Conservation (phyloP, 768 basidiomycete species). For the Hypholoma sublateritium region DNA sequence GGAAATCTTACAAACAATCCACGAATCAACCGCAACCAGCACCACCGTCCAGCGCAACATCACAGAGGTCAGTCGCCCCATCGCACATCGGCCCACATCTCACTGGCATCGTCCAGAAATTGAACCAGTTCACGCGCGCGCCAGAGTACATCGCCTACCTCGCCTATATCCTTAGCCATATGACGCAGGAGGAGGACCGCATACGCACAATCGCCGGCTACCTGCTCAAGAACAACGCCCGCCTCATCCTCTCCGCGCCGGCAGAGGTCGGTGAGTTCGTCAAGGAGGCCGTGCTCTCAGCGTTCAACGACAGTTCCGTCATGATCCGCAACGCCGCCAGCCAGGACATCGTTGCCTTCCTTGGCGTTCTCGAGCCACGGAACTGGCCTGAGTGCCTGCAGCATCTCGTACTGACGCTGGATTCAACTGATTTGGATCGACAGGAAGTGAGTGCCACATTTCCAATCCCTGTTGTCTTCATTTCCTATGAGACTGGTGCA, state of each 20-base stretch:
- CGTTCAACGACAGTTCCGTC: constrained; percentile 76
- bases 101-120: constrained; percentile 54
- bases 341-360: constrained; percentile 88
- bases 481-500: not conserved
- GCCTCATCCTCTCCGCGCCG: constrained; percentile 68
- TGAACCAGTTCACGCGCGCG: constrained; percentile 81
- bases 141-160: constrained; percentile 97
- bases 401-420: constrained; percentile 78
- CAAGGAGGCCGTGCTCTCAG: constrained; percentile 73
- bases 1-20: constrained; percentile 90
- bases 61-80: constrained; percentile 60
- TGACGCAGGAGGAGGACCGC: constrained; percentile 85
- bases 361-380: constrained; percentile 84
- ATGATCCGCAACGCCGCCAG: constrained; percentile 95
- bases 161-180: constrained; percentile 82
- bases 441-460: constrained; percentile 72
- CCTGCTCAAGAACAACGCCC: constrained; percentile 93
- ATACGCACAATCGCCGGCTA: constrained; percentile 96
- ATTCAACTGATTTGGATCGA: constrained; percentile 68
- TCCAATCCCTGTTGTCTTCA: not conserved
- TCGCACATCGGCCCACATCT: constrained; percentile 19
- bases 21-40: constrained; percentile 82
- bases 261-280: constrained; percentile 70
- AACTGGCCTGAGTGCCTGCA: constrained; percentile 96
- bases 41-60: constrained; percentile 77